A percentile compares a stretch with the other conserved stretches of the same genome.
Evolutionary conservation across 2,329 filamentous ascomycete species (phyloP).

Genomic region (Aspergillus unguis): DNA sequence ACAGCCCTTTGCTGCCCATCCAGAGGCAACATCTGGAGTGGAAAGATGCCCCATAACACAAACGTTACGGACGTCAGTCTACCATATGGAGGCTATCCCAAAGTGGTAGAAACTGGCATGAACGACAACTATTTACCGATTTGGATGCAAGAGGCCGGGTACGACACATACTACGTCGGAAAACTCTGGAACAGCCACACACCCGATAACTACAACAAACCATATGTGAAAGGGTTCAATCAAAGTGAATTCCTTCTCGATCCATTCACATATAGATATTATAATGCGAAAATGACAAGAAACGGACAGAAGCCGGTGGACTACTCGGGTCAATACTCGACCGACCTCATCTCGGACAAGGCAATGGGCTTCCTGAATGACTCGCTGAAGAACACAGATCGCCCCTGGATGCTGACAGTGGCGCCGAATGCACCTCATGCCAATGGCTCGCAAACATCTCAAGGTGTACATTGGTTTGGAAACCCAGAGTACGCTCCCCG

Average conservation of each 20-base stretch:
- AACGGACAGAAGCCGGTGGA: conserved; percentile 56
- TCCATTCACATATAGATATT: conserved; percentile 58
- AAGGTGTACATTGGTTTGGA: conserved; percentile 22
- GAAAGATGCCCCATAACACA: conserved; percentile 63
- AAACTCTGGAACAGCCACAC: conserved; percentile 55
- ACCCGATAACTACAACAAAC: conserved; percentile 47
- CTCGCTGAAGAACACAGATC: conserved; percentile 46
- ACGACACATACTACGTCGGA: conserved; percentile 55
- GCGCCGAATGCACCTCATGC: conserved; percentile 65
- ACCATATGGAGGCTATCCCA: conserved; percentile 52
- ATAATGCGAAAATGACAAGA: conserved; percentile 56
- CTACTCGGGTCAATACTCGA: conserved; percentile 52
- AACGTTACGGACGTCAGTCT: conserved; percentile 59
- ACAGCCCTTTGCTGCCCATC: conserved; percentile 64
- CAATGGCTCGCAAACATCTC: conserved; percentile 34
- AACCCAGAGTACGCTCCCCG: conserved; percentile 35
- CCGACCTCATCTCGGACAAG: conserved; percentile 55
- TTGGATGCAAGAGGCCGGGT: conserved; percentile 52
- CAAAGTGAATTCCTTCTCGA: conserved; percentile 39
- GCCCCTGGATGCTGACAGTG: conserved; percentile 64
- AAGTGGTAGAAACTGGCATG: conserved; percentile 50
- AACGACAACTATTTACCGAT: conserved; percentile 52
- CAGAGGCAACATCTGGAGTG: conserved; percentile 61
- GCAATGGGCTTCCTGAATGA: conserved; percentile 58
- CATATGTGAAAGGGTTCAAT: conserved; percentile 36